Conservation (phyloP, 305 asterid species). For the Lippia alba region DNA sequence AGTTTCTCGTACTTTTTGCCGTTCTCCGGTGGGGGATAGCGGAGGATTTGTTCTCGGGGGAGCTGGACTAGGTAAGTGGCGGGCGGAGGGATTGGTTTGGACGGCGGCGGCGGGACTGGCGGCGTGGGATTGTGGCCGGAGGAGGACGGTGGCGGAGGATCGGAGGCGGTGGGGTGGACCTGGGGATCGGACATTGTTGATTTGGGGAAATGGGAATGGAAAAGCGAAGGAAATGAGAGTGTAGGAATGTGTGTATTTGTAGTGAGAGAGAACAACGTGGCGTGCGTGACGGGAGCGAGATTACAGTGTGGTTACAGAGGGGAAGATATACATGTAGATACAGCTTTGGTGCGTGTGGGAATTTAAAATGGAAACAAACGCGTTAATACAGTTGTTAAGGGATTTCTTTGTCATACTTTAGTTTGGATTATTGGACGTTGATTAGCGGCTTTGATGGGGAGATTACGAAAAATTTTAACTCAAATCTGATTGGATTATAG, state of each 20-base stretch:
- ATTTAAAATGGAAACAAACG: slow-evolving; percentile 1
- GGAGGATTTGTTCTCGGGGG: slow-evolving; percentile 63
- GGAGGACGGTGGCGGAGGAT: slow-evolving; percentile 17
- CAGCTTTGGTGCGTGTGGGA: neutral
- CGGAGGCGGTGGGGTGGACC: slow-evolving; percentile 33
- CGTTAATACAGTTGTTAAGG: slow-evolving; percentile 24
- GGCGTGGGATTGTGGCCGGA: slow-evolving; percentile 10
- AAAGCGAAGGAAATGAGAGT: neutral
- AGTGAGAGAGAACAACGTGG: neutral
- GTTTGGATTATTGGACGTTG: no score
- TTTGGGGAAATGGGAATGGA: neutral
- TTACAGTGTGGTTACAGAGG: neutral
- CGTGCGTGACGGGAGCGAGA: neutral
- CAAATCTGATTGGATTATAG: no score
- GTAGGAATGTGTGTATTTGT: neutral
- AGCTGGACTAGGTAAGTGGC: slow-evolving; percentile 59
- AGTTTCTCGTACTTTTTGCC: slow-evolving; percentile 41
- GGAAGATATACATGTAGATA: neutral
- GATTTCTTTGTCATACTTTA: no score
- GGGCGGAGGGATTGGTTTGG: slow-evolving; percentile 30
- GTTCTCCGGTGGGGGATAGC: slow-evolving; percentile 62
- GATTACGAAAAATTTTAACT: no score
- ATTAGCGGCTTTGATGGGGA: no score
- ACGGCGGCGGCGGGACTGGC: slow-evolving; percentile 19
- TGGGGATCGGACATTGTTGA: slow-evolving; percentile 29